A percentile compares a stretch with the other conserved stretches of the same genome.
These are phyloP conservation scores for Ceratocystis cubensis DNA, from an alignment of 2,329 filamentous ascomycete genomes.

Conservation along the genomic window DNA sequence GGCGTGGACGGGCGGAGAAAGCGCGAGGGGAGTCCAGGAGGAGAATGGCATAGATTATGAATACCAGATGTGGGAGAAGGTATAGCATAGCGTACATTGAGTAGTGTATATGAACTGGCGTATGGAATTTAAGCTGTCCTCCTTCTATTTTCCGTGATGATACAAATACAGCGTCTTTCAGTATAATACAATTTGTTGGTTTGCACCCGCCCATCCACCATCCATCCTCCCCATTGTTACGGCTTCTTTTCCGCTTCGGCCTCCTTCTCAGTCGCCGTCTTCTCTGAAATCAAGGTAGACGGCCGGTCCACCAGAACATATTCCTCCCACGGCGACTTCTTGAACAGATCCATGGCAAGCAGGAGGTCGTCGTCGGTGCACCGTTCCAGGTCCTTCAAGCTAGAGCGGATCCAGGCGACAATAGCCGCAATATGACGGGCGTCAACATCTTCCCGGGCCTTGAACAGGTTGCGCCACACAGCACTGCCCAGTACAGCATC, in stretches of 20 bases:
- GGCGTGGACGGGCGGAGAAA: constrained; percentile 53
- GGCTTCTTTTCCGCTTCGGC: background rate
- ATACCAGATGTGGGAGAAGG: constrained; percentile 62
- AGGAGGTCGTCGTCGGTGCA: constrained; percentile 36
- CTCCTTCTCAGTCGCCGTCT: constrained; percentile 12
- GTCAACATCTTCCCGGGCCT: constrained; percentile 46
- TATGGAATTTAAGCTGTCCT: background rate
- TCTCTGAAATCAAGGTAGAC: constrained; percentile 16
- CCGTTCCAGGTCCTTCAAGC: constrained; percentile 37
- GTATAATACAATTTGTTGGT: constrained; percentile 10
- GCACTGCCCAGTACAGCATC: constrained; percentile 69
- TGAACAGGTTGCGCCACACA: constrained; percentile 88
- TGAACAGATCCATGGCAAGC: constrained; percentile 33
- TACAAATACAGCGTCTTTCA: constrained; percentile 5
- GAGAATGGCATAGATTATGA: constrained; percentile 55
- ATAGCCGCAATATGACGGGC: constrained; percentile 40
- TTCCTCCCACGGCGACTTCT: constrained; percentile 26
- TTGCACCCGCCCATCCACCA: background rate
- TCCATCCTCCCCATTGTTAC: background rate
- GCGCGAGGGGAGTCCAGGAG: constrained; percentile 42
- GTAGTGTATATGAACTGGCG: background rate
- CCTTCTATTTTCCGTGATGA: background rate
- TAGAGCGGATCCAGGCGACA: constrained; percentile 44
- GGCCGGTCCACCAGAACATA: constrained; percentile 18
- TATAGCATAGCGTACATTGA: constrained; percentile 19